Evolutionary conservation across 352 stramenopile genomes (phyloP).

Genomic region (Phytophthora meadii): DNA sequence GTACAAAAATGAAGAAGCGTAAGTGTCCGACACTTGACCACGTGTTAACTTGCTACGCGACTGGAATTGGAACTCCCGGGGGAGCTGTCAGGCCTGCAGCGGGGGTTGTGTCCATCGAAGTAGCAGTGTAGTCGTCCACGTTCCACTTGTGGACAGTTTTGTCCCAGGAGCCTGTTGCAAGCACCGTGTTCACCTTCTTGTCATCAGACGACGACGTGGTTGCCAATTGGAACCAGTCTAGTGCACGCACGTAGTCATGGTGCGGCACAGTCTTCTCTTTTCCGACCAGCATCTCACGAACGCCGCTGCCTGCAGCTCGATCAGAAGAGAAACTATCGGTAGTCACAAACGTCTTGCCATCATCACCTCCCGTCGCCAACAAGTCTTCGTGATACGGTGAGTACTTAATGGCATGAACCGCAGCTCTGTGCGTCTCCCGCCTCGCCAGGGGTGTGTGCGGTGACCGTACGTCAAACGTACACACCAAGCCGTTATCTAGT

Average conservation of each 20-base stretch:
- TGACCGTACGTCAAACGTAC: conserved; percentile 74
- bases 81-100: conserved; percentile 7
- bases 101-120: not conserved
- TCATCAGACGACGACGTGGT: conserved; percentile 2
- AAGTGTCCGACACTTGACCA: conserved; percentile 17
- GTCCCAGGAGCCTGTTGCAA: conserved; percentile 73
- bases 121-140: conserved; percentile 33
- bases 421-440: conserved; percentile 47
- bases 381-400: conserved; percentile 65
- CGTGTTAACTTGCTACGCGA: conserved; percentile 25
- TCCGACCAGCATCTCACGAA: conserved; percentile 26
- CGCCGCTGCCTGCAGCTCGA: conserved; percentile 18
- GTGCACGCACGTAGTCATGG: conserved; percentile 72
- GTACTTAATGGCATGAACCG: conserved; percentile 74
- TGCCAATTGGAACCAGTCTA: conserved; percentile 63
- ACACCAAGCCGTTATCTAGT: conserved; percentile 68
- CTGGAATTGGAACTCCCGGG: conserved; percentile 26
- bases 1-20: conserved; percentile 15
- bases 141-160: conserved; percentile 62
- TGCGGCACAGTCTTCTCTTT: conserved; percentile 42
- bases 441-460: conserved; percentile 46
- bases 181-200: conserved; percentile 25
- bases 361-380: conserved; percentile 70
- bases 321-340: conserved; percentile 40
- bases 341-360: conserved; percentile 57